A percentile compares a stretch with the other conserved stretches of the same genome.
Evolutionary conservation across 352 stramenopile genomes (phyloP).

Genomic region (Pythium angustatum): DNA sequence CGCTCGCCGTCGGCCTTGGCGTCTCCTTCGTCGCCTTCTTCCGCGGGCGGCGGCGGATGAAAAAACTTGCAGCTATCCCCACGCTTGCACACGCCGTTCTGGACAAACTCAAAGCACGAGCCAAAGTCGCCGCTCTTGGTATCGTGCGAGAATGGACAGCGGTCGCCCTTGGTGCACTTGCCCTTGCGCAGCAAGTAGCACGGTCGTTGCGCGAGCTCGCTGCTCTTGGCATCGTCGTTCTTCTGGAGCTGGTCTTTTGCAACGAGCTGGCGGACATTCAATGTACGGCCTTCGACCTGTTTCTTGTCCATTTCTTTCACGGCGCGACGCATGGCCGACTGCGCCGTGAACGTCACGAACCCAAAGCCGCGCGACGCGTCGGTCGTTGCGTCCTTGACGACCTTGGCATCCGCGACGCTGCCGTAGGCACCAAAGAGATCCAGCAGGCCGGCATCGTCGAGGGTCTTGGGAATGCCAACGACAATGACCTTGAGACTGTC

Average conservation of each 20-base stretch:
- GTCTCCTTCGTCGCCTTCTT: slow-evolving; percentile 17
- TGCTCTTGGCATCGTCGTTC: slow-evolving; percentile 38
- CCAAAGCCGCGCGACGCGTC: slow-evolving; percentile 75
- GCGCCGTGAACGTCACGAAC: slow-evolving; percentile 80
- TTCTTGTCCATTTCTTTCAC: slow-evolving; percentile 82
- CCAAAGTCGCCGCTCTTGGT: slow-evolving; percentile 71
- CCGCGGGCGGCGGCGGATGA: slow-evolving; percentile 33
- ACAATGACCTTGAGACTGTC: slow-evolving; percentile 87
- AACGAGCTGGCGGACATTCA: slow-evolving; percentile 74
- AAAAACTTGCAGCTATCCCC: slow-evolving; percentile 76
- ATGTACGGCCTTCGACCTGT: slow-evolving; percentile 61
- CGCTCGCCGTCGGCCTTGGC: not conserved
- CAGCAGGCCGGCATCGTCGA: slow-evolving; percentile 64
- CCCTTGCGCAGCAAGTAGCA: slow-evolving; percentile 80
- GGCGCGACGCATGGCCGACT: slow-evolving; percentile 65
- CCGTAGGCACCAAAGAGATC: slow-evolving; percentile 80
- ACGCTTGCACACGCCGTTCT: slow-evolving; percentile 68
- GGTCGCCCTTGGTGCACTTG: slow-evolving; percentile 71
- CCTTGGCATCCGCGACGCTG: slow-evolving; percentile 68
- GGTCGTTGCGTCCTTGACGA: slow-evolving; percentile 61
- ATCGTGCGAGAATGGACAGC: slow-evolving; percentile 75
- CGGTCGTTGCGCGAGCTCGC: slow-evolving; percentile 45
- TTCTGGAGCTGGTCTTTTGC: slow-evolving; percentile 69
- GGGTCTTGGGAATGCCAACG: slow-evolving; percentile 71
- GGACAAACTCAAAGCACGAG: slow-evolving; percentile 81